Percentiles rank a stretch among this genome's conserved stretches.
phyloP scores from a whole-genome alignment of 2,329 filamentous ascomycete species.

The Nigrospora oryzae region DNA sequence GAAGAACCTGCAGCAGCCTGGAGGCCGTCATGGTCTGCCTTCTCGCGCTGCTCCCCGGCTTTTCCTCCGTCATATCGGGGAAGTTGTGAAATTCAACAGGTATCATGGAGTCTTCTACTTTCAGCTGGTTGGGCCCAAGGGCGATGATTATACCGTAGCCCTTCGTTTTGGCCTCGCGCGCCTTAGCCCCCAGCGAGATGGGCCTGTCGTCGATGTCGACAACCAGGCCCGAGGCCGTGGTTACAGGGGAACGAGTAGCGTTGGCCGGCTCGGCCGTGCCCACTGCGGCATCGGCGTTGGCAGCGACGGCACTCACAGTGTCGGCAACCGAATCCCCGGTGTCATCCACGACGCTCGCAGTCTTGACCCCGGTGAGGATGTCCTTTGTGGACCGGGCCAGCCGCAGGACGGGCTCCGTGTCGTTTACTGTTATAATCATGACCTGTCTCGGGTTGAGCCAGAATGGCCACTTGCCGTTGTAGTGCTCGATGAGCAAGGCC shows the following conservation, averaged over 20 bases:
- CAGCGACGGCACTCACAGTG: constrained; percentile 51
- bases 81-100: constrained; percentile 32
- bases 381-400: constrained; percentile 39
- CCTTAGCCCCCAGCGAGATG: constrained; percentile 58
- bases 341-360: constrained; percentile 19
- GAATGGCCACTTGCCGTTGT: constrained; percentile 74
- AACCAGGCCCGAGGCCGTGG: constrained; percentile 50
- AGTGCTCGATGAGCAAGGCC: constrained; percentile 77
- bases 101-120: constrained; percentile 31
- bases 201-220: constrained; percentile 63
- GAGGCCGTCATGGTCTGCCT: not conserved
- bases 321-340: constrained; percentile 31
- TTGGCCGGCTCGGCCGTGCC: constrained; percentile 3
- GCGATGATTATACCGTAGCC: constrained; percentile 69
- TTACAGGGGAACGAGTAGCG: constrained; percentile 29
- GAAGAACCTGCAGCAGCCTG: not conserved
- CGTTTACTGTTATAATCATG: constrained; percentile 65
- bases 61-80: too few relatives aligned
- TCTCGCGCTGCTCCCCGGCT: not conserved
- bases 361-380: constrained; percentile 35
- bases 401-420: constrained; percentile 41
- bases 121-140: constrained; percentile 57
- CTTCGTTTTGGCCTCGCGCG: constrained; percentile 61
- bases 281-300: constrained; percentile 59
- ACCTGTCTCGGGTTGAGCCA: constrained; percentile 80